Conservation (phyloP, 768 basidiomycete genomes). For the Pisolithus orientalis region DNA sequence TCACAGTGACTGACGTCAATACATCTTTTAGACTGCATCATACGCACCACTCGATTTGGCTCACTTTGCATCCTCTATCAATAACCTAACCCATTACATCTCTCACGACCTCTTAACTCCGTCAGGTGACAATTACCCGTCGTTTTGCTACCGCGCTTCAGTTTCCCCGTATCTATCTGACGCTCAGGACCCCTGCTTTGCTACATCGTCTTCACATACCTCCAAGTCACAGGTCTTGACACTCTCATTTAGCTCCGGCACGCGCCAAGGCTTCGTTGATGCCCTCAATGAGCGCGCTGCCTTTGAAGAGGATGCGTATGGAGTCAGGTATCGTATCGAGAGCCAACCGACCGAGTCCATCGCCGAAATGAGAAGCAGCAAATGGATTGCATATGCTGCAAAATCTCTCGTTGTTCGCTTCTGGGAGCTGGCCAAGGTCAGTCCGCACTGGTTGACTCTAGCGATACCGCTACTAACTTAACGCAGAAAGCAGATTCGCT, state of each 20-base stretch:
- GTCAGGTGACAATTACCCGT: slow-evolving; percentile 42
- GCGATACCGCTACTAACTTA: slow-evolving; percentile 10
- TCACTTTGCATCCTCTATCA: slow-evolving; percentile 37
- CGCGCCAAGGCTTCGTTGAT: slow-evolving; percentile 45
- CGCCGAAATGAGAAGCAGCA: slow-evolving; percentile 70
- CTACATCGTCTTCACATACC: slow-evolving; percentile 26
- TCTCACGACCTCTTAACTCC: slow-evolving; percentile 34
- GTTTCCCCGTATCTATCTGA: slow-evolving; percentile 7
- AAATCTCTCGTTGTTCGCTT: slow-evolving; percentile 72
- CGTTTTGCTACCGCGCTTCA: slow-evolving; percentile 43
- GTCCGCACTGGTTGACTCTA: slow-evolving; percentile 13
- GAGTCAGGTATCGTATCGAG: slow-evolving; percentile 49
- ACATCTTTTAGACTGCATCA: slow-evolving; percentile 17
- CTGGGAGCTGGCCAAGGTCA: slow-evolving; percentile 78
- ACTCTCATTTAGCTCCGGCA: slow-evolving; percentile 43
- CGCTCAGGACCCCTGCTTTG: slow-evolving; percentile 34
- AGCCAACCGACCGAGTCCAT: slow-evolving; percentile 42
- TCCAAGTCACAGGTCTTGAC: slow-evolving; percentile 40
- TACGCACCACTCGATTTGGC: slow-evolving; percentile 32
- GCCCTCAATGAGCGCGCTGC: slow-evolving; percentile 27
- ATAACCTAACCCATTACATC: slow-evolving; percentile 46
- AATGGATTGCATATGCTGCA: slow-evolving; percentile 87
- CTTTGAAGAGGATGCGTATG: slow-evolving; percentile 31
- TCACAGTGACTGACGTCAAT: slow-evolving; percentile 3
- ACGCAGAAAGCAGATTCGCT: slow-evolving; percentile 85